Conservation (phyloP, 306 rosid genomes). For the Corylus americana region DNA sequence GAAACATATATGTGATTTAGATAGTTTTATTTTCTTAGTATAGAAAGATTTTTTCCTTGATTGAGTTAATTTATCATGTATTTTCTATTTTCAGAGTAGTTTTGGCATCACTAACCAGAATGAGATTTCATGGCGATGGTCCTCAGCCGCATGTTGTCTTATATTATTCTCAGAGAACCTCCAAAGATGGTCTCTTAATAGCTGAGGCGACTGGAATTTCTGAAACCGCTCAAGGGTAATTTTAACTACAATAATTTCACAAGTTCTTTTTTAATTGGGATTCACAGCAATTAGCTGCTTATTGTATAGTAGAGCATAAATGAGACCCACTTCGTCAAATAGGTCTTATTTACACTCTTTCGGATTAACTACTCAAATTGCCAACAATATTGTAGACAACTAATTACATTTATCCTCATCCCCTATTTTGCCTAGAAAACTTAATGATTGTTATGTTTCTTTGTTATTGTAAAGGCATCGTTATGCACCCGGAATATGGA, state of each 20-base stretch:
- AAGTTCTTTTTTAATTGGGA: not conserved
- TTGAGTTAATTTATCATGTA: not conserved
- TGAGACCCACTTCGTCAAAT: too few species aligned
- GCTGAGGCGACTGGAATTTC: conserved; percentile 36
- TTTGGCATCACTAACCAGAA: conserved; percentile 41
- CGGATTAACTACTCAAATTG: too few species aligned
- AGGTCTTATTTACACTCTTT: too few species aligned
- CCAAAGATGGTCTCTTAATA: conserved; percentile 42
- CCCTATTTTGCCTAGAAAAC: not conserved
- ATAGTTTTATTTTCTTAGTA: not conserved
- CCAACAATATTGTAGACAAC: too few species aligned
- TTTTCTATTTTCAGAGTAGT: conserved; percentile 30
- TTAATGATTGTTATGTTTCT: not conserved
- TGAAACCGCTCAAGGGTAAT: conserved; percentile 49
- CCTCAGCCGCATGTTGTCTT: conserved; percentile 48
- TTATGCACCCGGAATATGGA: conserved; percentile 51
- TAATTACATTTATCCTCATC: not conserved
- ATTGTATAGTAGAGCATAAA: too few species aligned
- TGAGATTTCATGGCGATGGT: conserved; percentile 29
- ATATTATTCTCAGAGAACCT: conserved; percentile 48
- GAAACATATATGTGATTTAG: not conserved
- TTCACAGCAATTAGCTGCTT: too few species aligned
- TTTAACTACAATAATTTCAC: not conserved
- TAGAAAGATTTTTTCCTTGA: not conserved
- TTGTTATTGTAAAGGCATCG: conserved; percentile 31